Conservation (phyloP, 805 yeast species). For the Metschnikowia aberdeeniae region DNA sequence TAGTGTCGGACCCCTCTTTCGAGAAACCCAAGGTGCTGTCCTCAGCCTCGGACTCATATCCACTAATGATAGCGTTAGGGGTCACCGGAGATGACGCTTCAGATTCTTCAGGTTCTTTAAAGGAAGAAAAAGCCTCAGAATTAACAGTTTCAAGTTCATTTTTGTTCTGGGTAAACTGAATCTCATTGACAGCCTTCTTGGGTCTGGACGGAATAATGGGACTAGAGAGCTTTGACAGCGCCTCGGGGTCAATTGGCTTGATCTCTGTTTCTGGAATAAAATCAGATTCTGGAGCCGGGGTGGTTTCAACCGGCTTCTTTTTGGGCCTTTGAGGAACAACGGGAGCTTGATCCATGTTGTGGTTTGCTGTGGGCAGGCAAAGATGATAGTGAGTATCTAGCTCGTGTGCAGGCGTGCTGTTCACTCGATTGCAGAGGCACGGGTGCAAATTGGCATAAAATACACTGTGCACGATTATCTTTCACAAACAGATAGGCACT, state of each 20-base stretch:
- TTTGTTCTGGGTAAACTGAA: no score
- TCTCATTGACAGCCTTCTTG: background rate
- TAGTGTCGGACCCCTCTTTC: no score
- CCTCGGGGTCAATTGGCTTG: background rate
- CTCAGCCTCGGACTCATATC: background rate
- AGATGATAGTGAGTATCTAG: background rate
- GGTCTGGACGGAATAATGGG: constrained; percentile 3
- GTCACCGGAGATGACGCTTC: background rate
- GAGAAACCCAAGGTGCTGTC: background rate
- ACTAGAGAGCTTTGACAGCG: background rate
- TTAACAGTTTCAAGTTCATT: no score
- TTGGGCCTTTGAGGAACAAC: constrained; percentile 3
- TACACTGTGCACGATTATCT: no score
- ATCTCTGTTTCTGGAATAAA: background rate
- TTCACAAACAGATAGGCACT: no score
- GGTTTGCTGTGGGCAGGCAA: background rate
- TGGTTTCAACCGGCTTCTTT: background rate
- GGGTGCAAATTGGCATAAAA: no score
- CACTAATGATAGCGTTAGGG: constrained; percentile 1
- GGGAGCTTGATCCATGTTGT: constrained; percentile 1
- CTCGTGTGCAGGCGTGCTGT: background rate
- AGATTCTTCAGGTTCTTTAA: no score
- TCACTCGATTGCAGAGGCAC: no score
- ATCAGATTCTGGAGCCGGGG: no score
- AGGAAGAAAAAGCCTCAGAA: no score